Conservation (phyloP, 2,329 filamentous ascomycete genomes). For the Paecilomyces sp. region DNA sequence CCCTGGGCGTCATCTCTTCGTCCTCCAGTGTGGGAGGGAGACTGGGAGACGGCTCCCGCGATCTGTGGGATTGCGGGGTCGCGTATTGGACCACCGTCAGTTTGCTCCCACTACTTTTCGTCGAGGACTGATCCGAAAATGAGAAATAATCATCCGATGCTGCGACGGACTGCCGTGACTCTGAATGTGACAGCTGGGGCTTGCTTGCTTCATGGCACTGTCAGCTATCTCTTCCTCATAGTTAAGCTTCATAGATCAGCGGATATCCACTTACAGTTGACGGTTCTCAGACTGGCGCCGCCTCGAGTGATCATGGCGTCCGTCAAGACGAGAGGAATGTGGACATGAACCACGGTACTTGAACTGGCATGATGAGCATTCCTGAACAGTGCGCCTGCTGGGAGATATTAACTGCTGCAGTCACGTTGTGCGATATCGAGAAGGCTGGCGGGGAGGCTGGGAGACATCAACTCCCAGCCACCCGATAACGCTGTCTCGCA, state of each 20-base stretch:
- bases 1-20: conserved; percentile 10
- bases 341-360: conserved; percentile 1
- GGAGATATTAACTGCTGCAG: neutral
- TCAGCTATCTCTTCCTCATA: conserved; percentile 8
- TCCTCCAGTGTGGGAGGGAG: conserved; percentile 1
- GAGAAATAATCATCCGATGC: conserved; percentile 46
- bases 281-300: conserved; percentile 26
- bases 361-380: neutral
- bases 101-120: conserved; percentile 19
- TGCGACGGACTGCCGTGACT: conserved; percentile 40
- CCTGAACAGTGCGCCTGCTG: neutral
- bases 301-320: conserved; percentile 19
- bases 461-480: neutral
- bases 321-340: conserved; percentile 12
- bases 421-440: neutral
- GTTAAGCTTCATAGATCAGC: conserved; percentile 13
- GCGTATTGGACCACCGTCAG: conserved; percentile 35
- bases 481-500: neutral
- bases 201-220: conserved; percentile 27
- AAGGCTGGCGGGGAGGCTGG: neutral
- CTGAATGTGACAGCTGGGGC: conserved; percentile 36
- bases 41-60: conserved; percentile 20
- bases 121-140: conserved; percentile 33
- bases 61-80: conserved; percentile 35
- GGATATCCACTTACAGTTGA: conserved; percentile 28